These are phyloP conservation scores for Bocquillonia castaneifolia DNA, from an alignment of 441 rosid genomes.

Conservation along the genomic window DNA sequence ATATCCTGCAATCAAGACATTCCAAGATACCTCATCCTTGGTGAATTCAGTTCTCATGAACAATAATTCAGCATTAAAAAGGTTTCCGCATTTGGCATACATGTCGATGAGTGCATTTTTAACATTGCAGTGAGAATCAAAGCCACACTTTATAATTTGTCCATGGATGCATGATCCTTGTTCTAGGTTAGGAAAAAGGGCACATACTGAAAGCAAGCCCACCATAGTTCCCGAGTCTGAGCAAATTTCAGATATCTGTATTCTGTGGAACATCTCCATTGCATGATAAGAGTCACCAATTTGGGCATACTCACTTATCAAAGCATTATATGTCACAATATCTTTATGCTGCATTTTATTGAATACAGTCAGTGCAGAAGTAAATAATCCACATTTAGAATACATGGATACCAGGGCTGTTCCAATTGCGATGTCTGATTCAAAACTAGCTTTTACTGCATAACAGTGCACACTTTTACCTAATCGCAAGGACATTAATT, in stretches of 20 bases:
- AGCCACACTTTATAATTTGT: slow-evolving; percentile 33
- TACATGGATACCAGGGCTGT: slow-evolving; percentile 62
- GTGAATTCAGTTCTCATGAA: slow-evolving; percentile 31
- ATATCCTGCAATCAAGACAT: slow-evolving; percentile 46
- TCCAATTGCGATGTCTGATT: slow-evolving; percentile 35
- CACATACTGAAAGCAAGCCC: slow-evolving; percentile 45
- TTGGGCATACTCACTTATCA: slow-evolving; percentile 47
- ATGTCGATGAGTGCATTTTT: slow-evolving; percentile 48
- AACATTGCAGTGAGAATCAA: slow-evolving; percentile 36
- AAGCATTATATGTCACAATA: slow-evolving; percentile 53
- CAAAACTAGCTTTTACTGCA: slow-evolving; percentile 38
- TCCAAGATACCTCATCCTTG: slow-evolving; percentile 48
- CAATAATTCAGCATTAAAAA: slow-evolving; percentile 34
- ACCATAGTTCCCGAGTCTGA: slow-evolving; percentile 55
- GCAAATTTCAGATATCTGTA: slow-evolving; percentile 33
- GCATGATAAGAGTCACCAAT: slow-evolving; percentile 34
- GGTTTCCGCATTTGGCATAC: slow-evolving; percentile 53
- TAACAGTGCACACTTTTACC: slow-evolving; percentile 61
- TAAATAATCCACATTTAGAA: slow-evolving; percentile 42
- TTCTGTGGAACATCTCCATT: slow-evolving; percentile 34
- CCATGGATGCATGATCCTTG: slow-evolving; percentile 42
- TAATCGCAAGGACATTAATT: slow-evolving; percentile 28
- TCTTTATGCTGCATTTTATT: slow-evolving; percentile 44
- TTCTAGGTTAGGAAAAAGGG: slow-evolving; percentile 32
- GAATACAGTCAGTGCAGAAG: slow-evolving; percentile 36